Evolutionary conservation across 116 monocot species (phyloP).

Genomic region (Phalaenopsis hybrid): DNA sequence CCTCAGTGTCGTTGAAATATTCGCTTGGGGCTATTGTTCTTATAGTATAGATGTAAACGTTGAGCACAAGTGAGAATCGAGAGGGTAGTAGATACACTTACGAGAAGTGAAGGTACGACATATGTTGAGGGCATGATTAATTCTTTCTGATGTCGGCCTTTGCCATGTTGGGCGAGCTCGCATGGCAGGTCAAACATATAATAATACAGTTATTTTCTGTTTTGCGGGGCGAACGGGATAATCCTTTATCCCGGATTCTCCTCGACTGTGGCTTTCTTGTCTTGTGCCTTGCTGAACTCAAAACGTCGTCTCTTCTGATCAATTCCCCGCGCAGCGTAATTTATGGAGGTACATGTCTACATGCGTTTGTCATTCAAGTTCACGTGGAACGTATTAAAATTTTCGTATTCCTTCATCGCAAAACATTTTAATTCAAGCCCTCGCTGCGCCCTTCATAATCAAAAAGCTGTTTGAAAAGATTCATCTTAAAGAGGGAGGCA

Average conservation of each 20-base stretch:
- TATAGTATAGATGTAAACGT: background rate
- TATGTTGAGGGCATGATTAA: background rate
- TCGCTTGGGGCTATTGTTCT: background rate
- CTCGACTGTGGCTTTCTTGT: background rate
- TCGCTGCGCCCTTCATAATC: too few relatives aligned
- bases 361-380: too few relatives aligned
- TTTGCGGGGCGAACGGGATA: background rate
- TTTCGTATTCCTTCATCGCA: too few relatives aligned
- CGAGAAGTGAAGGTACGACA: background rate
- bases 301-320: too few relatives aligned
- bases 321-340: too few relatives aligned
- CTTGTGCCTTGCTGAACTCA: background rate
- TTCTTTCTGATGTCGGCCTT: background rate
- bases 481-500: too few relatives aligned
- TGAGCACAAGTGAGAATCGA: background rate
- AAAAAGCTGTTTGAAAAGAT: too few relatives aligned
- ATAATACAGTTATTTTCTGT: background rate
- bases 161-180: conserved; percentile 13
- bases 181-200: background rate
- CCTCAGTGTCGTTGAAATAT: too few relatives aligned
- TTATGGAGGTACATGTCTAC: too few relatives aligned
- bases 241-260: background rate
- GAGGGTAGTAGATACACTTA: background rate
- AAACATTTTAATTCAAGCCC: too few relatives aligned
- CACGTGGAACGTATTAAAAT: too few relatives aligned